Evolutionary conservation across 2,329 filamentous ascomycete species (phyloP), one percentile per base, ranked within the genome.

Genomic region (Aspergillus sclerotialis): DNA sequence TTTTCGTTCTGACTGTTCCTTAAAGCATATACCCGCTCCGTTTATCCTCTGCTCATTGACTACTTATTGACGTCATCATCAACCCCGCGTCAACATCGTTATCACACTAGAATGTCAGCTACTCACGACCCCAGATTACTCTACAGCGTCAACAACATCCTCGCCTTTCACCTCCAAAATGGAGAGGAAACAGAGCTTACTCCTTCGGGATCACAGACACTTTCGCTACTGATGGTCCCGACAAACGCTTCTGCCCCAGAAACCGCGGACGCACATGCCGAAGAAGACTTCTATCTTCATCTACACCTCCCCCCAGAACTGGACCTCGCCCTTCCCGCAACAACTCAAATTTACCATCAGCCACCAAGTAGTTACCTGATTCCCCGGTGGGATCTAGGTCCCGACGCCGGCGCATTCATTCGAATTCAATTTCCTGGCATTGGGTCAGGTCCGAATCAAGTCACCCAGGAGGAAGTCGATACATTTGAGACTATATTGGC

Each of bases 401-500:
- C 84, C 1, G 84, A 92, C 37, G 83, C 81, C 45, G 89, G 88
- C 39, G 86, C 88, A 12, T 96, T 96, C 56, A 95, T 90, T 13
- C 76, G 88, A 36, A 87, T 98, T 55, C 84, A 95, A 57, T 96
- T 98, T 48, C 89, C 89, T 0, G 59, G 72, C 3, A 68, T 84
- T 15, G 85, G 85, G 13, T 78, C 71, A 40, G 80, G 84, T 1
- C 58, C 69, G 7, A 58, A 56, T 21, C 70, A 75, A 21, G 82
- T 84, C 16, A 76, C 84, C 1, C 88, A 95, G 60, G 89, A 96
- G 58, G 90, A 95, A 58, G 73, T 94, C 27, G 88, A 95, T 56
- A 96, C 90, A 1, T 96, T 95, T 53, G 90, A 96, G 69, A 95
- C 90, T 3, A 96, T 96, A 45, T 73, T 96, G 32, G 90, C 90